Percentiles rank a stretch among this genome's conserved stretches.
Conservation (phyloP, 805 yeast species). For the Saccharomycopsis fibuligera region DNA sequence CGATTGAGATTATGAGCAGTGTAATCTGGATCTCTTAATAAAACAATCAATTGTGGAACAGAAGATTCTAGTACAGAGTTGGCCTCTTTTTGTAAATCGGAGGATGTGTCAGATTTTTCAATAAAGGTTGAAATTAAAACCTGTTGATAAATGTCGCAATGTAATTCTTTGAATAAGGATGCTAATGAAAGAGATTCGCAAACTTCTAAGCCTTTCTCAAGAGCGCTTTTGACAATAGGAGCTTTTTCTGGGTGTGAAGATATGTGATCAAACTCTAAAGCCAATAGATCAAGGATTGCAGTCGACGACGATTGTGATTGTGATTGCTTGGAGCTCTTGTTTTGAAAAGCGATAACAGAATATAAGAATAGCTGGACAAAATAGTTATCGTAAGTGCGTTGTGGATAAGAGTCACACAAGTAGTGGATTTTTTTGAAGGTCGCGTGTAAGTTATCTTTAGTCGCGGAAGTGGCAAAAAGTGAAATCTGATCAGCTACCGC, state of each 20-base stretch:
- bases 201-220: constrained; percentile 22
- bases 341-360: neutral
- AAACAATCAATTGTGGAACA: constrained; percentile 6
- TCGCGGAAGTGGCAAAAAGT: constrained; percentile 41
- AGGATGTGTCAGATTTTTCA: constrained; percentile 1
- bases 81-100: constrained; percentile 17
- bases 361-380: constrained; percentile 27
- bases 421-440: constrained; percentile 40
- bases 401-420: constrained; percentile 34
- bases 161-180: constrained; percentile 28
- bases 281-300: constrained; percentile 20
- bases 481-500: constrained; percentile 49
- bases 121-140: constrained; percentile 22
- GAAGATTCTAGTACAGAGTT: neutral
- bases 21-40: neutral
- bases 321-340: neutral
- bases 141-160: constrained; percentile 24
- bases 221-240: constrained; percentile 23
- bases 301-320: neutral
- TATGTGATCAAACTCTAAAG: constrained; percentile 25
- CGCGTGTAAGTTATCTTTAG: constrained; percentile 34
- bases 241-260: constrained; percentile 22
- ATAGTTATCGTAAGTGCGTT: constrained; percentile 26
- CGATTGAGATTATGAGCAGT: constrained; percentile 2
- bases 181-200: neutral